Conservation (phyloP, 169 alveolate species). For the Hammondia hammondi region DNA sequence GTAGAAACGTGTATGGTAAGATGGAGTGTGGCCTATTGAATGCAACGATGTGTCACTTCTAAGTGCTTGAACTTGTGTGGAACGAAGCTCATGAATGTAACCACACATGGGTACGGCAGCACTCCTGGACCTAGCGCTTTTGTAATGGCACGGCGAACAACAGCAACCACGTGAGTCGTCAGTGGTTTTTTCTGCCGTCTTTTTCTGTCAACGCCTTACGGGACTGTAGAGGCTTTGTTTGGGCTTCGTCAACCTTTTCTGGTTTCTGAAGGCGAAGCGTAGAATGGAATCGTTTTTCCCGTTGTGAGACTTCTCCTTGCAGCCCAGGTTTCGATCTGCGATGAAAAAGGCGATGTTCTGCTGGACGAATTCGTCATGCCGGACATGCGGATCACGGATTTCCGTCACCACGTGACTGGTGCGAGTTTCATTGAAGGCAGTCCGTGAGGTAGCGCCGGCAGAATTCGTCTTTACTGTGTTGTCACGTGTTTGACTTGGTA, state of each 20-base stretch:
- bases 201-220: not conserved
- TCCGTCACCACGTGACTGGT: conserved; percentile 46
- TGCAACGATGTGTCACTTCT: too few relatives aligned
- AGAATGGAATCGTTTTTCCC: not conserved
- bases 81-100: too few relatives aligned
- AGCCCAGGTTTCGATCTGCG: conserved; percentile 40
- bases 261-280: not conserved
- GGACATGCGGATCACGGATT: conserved; percentile 24
- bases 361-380: conserved; percentile 37
- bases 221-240: not conserved
- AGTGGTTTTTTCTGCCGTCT: not conserved
- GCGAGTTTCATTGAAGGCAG: too few relatives aligned
- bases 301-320: not conserved
- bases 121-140: too few relatives aligned
- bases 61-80: too few relatives aligned
- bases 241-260: not conserved
- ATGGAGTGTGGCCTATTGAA: too few relatives aligned
- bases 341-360: conserved; percentile 26
- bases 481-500: not conserved
- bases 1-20: too few relatives aligned
- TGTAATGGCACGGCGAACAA: not conserved
- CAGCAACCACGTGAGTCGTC: not conserved
- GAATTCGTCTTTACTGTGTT: too few relatives aligned
- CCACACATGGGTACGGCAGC: too few relatives aligned
- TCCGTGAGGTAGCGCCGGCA: too few relatives aligned